These are phyloP conservation scores for Geranium incanum DNA, from an alignment of 441 rosid genomes.

Conservation along the genomic window DNA sequence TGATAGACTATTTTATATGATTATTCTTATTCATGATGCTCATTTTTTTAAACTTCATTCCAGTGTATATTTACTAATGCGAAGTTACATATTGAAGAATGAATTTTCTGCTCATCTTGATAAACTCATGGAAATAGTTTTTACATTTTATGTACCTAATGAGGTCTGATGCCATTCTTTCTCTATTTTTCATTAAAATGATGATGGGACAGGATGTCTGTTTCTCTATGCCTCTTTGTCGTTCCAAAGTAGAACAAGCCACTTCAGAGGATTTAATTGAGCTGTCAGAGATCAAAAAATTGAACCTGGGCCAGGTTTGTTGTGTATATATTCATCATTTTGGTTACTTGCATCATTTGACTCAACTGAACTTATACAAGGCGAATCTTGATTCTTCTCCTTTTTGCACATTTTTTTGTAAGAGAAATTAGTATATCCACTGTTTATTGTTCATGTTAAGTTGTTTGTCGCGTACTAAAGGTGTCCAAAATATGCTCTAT, in stretches of 20 bases:
- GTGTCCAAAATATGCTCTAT: neutral
- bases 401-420: neutral
- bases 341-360: neutral
- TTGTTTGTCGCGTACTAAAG: neutral
- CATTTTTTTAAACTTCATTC: too few species aligned
- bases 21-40: neutral
- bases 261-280: constrained; percentile 81
- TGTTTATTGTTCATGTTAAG: neutral
- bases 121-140: neutral
- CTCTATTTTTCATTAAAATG: constrained; percentile 15
- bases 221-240: constrained; percentile 94
- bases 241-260: constrained; percentile 65
- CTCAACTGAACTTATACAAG: neutral
- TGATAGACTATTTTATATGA: neutral
- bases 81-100: neutral
- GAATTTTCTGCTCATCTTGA: neutral
- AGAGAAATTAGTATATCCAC: neutral
- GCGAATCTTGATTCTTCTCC: neutral
- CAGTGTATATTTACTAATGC: neutral
- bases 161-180: constrained; percentile 11
- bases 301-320: constrained; percentile 87
- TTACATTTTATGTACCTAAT: neutral
- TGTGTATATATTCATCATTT: constrained; percentile 13
- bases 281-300: constrained; percentile 90
- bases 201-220: constrained; percentile 45